phyloP scores from a whole-genome alignment of 2,329 filamentous ascomycete genomes.

The Stemphylium lycopersici region DNA sequence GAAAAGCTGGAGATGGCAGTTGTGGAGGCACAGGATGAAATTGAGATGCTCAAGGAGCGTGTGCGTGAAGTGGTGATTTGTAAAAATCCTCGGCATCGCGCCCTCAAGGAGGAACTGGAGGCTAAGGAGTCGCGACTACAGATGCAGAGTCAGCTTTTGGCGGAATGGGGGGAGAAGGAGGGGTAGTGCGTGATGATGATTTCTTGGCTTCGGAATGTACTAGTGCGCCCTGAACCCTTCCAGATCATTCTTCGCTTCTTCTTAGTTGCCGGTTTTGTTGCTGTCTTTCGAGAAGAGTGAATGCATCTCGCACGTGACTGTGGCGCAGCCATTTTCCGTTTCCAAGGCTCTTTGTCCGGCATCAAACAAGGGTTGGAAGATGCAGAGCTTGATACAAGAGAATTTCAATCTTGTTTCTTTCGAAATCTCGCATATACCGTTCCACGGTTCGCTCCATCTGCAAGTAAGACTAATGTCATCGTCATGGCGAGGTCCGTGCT shows the following conservation, averaged over 20 bases:
- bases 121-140: constrained; percentile 10
- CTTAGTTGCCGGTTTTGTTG: too few relatives aligned
- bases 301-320: neutral
- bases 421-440: neutral
- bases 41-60: neutral
- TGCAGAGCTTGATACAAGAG: too few relatives aligned
- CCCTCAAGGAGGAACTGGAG: constrained; percentile 7
- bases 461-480: constrained; percentile 5
- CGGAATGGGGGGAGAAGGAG: neutral
- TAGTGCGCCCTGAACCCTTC: too few relatives aligned
- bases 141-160: constrained; percentile 10
- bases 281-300: neutral
- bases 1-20: constrained; percentile 1
- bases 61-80: neutral
- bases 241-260: too few relatives aligned
- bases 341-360: too few relatives aligned
- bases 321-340: too few relatives aligned
- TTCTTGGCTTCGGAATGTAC: too few relatives aligned
- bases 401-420: too few relatives aligned
- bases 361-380: too few relatives aligned
- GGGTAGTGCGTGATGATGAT: neutral
- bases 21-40: neutral
- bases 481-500: neutral
- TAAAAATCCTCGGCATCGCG: neutral
- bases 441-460: neutral